Evolutionary conservation across 306 rosid genomes (phyloP), one percentile per base, ranked within the genome.

Genomic region (Rubus parviflorus): DNA sequence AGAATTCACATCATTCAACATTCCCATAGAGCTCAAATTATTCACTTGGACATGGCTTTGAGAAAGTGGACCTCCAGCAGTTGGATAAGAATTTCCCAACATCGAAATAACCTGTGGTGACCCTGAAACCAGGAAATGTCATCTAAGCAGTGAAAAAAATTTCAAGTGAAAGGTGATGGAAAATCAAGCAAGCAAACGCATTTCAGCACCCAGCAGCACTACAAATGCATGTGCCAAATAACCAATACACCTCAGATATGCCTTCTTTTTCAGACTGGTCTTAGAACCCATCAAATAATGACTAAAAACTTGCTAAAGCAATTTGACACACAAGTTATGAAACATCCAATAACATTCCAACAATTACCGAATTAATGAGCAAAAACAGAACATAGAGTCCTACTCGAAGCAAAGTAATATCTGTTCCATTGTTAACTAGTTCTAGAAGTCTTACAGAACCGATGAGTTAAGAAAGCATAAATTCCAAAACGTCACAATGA

Each of bases 1-100:
- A n/a, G 97, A 77, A 88, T 88, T 92, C 65, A 89, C 84, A 81
- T 96, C 99, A 87, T 89, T 95, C 89, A 92, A 82, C 97, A 96
- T 89, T 77, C 99, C 93, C 91, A 95, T 85, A 40, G 93, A 87
- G 90, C 83, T 90, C 82, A 94, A 80, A 84, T 79, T 92, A 88
- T 83, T 89, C 60, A 89, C 83, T 83, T 95, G 97, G 52, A 91
- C 87, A 74, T 96, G 98, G 84, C 79, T 85, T 87, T 92, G 99
- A 41, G 97, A 91, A 80, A 87, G 93, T 3, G 89, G 92, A 72
- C 96, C 99, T 77, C 97, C 98, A 67, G 90, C 90, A 78, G 75
- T 56, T 37, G 96, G 92, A 87, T 92, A 95, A 61, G 99, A 91
- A 85, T 81, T 95, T 67, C 98, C 90, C 68, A 91, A 78, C 97